phyloP scores from a whole-genome alignment of 73 alveolate genomes.

The Symbiodinium natans region DNA sequence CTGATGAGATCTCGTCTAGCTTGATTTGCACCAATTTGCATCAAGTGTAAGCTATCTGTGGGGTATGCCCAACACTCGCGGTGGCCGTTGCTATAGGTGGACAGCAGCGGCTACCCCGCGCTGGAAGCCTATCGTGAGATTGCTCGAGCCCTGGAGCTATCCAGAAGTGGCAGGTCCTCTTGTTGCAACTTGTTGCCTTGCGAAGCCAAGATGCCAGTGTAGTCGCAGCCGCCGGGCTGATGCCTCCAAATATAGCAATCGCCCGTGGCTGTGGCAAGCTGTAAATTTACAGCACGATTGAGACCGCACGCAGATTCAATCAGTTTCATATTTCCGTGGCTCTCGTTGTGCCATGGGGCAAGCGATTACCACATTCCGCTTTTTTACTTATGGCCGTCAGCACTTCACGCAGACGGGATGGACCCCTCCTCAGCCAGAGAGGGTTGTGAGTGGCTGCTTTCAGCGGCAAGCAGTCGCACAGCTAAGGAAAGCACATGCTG shows the following conservation, averaged over 20 bases:
- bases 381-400: constrained; percentile 55
- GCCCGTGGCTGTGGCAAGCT: too few species aligned
- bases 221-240: too few species aligned
- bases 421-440: neutral
- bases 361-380: constrained; percentile 72
- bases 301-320: too few species aligned
- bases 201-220: too few species aligned
- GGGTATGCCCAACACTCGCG: neutral
- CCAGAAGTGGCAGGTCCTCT: neutral
- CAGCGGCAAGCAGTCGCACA: neutral
- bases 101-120: constrained; percentile 49
- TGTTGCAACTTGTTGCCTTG: too few species aligned
- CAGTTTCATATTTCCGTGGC: neutral
- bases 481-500: constrained; percentile 51
- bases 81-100: constrained; percentile 12
- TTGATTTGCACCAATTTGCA: neutral
- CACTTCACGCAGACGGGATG: constrained; percentile 86
- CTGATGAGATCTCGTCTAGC: neutral
- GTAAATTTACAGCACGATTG: too few species aligned
- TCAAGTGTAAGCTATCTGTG: neutral
- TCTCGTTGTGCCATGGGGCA: constrained; percentile 69
- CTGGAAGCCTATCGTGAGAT: constrained; percentile 26
- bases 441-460: neutral
- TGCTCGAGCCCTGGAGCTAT: neutral
- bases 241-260: too few species aligned